A percentile compares a stretch with the other conserved stretches of the same genome.
Conservation (phyloP, 257 asterid genomes). For the Lycium barbarum region DNA sequence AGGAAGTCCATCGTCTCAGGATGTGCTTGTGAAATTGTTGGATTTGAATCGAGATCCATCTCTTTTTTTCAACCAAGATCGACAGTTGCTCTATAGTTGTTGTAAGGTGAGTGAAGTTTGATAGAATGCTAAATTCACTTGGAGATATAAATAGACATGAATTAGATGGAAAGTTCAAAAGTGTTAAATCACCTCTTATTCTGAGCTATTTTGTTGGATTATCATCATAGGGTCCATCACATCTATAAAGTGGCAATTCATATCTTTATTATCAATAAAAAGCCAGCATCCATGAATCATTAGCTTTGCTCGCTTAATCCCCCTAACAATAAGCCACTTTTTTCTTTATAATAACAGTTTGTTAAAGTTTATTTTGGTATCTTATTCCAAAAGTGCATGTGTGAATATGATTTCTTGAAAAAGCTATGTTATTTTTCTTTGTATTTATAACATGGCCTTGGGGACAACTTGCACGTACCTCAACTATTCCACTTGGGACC, state of each 20-base stretch:
- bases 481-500: not conserved
- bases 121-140: constrained; percentile 17
- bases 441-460: not conserved
- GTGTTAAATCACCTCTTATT: constrained; percentile 28
- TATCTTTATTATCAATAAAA: constrained; percentile 13
- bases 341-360: not conserved
- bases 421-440: not conserved
- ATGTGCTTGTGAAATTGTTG: constrained; percentile 81
- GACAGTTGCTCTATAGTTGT: constrained; percentile 29
- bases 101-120: constrained; percentile 37
- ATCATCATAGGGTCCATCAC: constrained; percentile 55
- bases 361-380: constrained; percentile 36
- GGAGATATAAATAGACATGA: constrained; percentile 22
- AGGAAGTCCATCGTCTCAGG: constrained; percentile 97
- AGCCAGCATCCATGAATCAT: constrained; percentile 46
- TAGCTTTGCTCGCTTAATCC: constrained; percentile 8
- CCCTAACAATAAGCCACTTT: not conserved
- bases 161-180: constrained; percentile 20
- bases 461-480: not conserved
- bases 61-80: not conserved
- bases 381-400: constrained; percentile 45
- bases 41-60: constrained; percentile 60
- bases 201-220: constrained; percentile 16
- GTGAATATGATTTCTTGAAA: constrained; percentile 39
- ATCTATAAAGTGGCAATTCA: constrained; percentile 53